Percentiles rank a stretch among this genome's conserved stretches.
Conservation (phyloP, 2,329 filamentous ascomycete genomes). For the Neopestalotiopsis sp. region DNA sequence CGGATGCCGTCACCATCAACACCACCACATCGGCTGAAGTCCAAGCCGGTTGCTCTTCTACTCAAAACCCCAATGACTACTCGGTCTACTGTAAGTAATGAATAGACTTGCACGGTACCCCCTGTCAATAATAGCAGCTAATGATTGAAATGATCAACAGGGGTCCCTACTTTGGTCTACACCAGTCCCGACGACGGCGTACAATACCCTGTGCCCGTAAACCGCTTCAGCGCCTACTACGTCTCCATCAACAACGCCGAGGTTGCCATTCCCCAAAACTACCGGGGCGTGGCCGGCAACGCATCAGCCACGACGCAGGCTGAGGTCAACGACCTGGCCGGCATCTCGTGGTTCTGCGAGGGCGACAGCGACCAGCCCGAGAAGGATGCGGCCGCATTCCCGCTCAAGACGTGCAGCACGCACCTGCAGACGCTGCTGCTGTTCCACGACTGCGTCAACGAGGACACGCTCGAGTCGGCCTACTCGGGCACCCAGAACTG, state of each 20-base stretch:
- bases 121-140: not conserved
- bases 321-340: constrained; percentile 25
- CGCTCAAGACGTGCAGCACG: constrained; percentile 70
- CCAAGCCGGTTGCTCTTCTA: constrained; percentile 31
- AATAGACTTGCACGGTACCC: not conserved
- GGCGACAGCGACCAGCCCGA: constrained; percentile 22
- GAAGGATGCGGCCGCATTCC: constrained; percentile 73
- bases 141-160: not conserved
- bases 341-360: constrained; percentile 30
- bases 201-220: constrained; percentile 35
- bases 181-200: constrained; percentile 46
- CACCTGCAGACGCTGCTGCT: constrained; percentile 62
- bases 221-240: constrained; percentile 28
- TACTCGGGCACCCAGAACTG: constrained; percentile 36
- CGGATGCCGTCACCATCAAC: constrained; percentile 27
- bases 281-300: constrained; percentile 40
- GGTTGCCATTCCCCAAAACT: constrained; percentile 27
- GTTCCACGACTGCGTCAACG: constrained; percentile 48
- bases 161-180: constrained; percentile 24
- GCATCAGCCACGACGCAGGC: constrained; percentile 48
- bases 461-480: constrained; percentile 27
- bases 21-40: constrained; percentile 33
- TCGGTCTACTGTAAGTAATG: constrained; percentile 29
- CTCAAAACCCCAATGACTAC: constrained; percentile 36
- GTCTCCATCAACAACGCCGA: constrained; percentile 26